phyloP scores from a whole-genome alignment of 306 rosid genomes.

The Betula pendula region DNA sequence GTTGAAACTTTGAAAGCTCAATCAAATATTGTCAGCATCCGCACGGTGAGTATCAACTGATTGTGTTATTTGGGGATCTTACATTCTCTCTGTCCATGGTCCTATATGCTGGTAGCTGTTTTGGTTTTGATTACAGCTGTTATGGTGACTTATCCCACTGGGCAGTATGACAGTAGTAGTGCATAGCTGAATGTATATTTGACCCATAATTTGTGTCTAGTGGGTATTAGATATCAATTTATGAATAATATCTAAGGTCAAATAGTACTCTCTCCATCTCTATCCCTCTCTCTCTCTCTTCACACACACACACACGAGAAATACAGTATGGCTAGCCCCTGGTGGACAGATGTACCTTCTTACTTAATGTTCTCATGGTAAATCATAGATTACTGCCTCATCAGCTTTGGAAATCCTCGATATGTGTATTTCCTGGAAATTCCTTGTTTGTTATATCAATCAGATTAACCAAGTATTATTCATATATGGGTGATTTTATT shows the following conservation, averaged over 20 bases:
- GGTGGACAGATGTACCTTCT: neutral
- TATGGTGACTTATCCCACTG: neutral
- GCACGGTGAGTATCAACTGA: constrained; percentile 56
- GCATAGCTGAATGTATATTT: neutral
- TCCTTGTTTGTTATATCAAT: neutral
- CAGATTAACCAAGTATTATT: neutral
- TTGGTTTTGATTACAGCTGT: neutral
- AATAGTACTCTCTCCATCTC: neutral
- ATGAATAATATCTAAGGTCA: neutral
- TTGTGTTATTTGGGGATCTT: constrained; percentile 12
- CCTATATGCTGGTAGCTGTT: neutral
- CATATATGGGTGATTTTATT: neutral
- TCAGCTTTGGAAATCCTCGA: neutral
- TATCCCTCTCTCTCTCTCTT: too few species aligned
- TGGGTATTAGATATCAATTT: neutral
- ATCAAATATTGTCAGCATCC: constrained; percentile 68
- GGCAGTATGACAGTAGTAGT: neutral
- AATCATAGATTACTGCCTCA: neutral
- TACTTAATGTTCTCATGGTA: neutral
- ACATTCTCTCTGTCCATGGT: constrained; percentile 3
- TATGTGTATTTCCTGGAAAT: neutral
- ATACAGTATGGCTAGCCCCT: neutral
- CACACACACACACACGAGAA: neutral
- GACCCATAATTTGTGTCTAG: neutral
- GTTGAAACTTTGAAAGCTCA: constrained; percentile 81